Conservation (phyloP, 768 basidiomycete genomes). For the Russula emetica region DNA sequence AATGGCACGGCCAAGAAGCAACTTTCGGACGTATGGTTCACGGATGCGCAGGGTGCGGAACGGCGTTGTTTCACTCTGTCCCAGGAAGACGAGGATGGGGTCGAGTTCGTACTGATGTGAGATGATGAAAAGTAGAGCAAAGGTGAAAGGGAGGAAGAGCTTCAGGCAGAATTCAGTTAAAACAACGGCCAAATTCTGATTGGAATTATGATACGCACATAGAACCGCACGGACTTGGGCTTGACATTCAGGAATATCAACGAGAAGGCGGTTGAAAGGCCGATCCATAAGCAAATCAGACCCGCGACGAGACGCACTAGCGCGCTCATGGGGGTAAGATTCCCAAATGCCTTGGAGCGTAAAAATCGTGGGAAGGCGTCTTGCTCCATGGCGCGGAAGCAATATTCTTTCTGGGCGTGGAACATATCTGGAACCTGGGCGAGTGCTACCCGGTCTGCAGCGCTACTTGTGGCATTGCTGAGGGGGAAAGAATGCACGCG, state of each 20-base stretch:
- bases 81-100: slow-evolving; percentile 89
- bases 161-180: slow-evolving; percentile 34
- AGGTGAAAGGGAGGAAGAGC: slow-evolving; percentile 91
- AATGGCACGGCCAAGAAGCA: slow-evolving; percentile 83
- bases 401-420: slow-evolving; percentile 95
- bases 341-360: slow-evolving; percentile 96
- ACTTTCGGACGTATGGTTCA: slow-evolving; percentile 90
- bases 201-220: slow-evolving; percentile 58
- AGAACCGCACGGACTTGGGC: slow-evolving; percentile 89
- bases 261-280: slow-evolving; percentile 83
- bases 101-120: slow-evolving; percentile 98
- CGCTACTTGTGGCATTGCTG: slow-evolving; percentile 66
- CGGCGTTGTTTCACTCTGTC: slow-evolving; percentile 93
- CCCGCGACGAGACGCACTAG: slow-evolving; percentile 83
- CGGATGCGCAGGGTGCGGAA: slow-evolving; percentile 90
- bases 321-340: slow-evolving; percentile 87
- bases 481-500: slow-evolving; percentile 90
- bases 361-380: slow-evolving; percentile 93
- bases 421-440: slow-evolving; percentile 96
- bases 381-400: slow-evolving; percentile 94
- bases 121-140: slow-evolving; percentile 86
- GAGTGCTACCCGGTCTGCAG: slow-evolving; percentile 66
- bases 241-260: slow-evolving; percentile 91
- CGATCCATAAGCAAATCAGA: slow-evolving; percentile 88
- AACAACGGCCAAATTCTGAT: slow-evolving; percentile 6